These are phyloP conservation scores for Aphanomyces astaci DNA, from an alignment of 352 stramenopile genomes.

Conservation along the genomic window DNA sequence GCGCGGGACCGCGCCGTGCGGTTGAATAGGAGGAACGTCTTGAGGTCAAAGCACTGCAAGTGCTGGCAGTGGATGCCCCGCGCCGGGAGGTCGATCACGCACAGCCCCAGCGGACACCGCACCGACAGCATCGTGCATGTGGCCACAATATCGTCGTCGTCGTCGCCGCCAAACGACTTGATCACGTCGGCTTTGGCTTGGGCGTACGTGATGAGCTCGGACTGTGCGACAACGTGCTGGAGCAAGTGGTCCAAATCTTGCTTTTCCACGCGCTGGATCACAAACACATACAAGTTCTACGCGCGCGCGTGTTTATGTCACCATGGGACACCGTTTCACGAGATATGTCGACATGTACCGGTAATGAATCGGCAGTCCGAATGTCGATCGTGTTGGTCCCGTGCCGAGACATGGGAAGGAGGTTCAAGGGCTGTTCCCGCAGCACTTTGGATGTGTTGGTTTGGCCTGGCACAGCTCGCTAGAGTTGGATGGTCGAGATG, in stretches of 20 bases:
- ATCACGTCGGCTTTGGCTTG: constrained; percentile 65
- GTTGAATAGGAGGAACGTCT: constrained; percentile 88
- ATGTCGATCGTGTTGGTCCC: constrained; percentile 72
- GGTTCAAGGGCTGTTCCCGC: constrained; percentile 57
- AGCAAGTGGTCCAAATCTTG: constrained; percentile 48
- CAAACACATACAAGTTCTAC: constrained; percentile 1
- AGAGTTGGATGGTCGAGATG: too few relatives aligned
- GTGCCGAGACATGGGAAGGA: constrained; percentile 59
- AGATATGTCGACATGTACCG: neutral
- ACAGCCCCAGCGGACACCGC: constrained; percentile 78
- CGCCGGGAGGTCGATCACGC: constrained; percentile 84
- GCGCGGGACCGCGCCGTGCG: constrained; percentile 75
- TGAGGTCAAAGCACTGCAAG: constrained; percentile 94
- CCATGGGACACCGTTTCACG: neutral
- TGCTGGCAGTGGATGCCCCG: constrained; percentile 88
- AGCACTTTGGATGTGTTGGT: constrained; percentile 76
- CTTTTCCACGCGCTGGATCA: constrained; percentile 9
- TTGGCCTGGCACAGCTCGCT: constrained; percentile 56
- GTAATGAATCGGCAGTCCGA: constrained; percentile 28
- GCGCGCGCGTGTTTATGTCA: neutral
- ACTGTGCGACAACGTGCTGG: constrained; percentile 49
- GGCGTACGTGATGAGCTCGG: constrained; percentile 60
- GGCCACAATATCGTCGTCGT: constrained; percentile 67
- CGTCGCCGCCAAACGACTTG: constrained; percentile 65
- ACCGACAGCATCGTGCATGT: constrained; percentile 84